Evolutionary conservation across 2,329 filamentous ascomycete genomes (phyloP), one percentile per base, ranked within the genome.

Genomic region (Fusarium ambrosium): DNA sequence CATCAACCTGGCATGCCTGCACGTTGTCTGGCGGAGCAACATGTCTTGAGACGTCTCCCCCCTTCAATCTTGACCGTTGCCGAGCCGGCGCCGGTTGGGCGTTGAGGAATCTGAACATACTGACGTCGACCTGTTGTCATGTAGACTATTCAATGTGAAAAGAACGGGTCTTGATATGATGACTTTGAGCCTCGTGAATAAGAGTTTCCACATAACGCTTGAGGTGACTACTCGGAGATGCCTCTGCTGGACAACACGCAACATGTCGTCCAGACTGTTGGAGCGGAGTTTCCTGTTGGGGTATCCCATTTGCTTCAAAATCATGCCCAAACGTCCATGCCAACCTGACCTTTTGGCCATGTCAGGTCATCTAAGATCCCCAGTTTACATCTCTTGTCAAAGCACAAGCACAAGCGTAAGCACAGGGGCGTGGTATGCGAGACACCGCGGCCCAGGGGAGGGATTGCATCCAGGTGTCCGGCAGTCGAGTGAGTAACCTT

Each of bases 401-500:
- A 56, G 62, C 62, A 41, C 43, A 7, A 60, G 39, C 37, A 58
- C 48, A 14, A 53, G 48, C 48, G 27, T 32, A 55, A 29, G 51
- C 27, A 32, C 51, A 55, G 51, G 62, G 22, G 22, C 53, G 43
- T 61, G 64, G 61, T 64, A 72, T 58, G 56, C 32, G 58, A 58
- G 62, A 55, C 43, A 63, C 18, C 14, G 32, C 39, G 22, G 51
- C 18, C 45, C 24, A 34, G 51, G 48, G 45, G 14, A 27, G 37
- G 27, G 55, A 29, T 36, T 22, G 29, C 18, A 61, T 39, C 39
- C 32, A 61, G 37, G 11, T 22, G 20, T 41, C 43, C 68, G 63
- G 71, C 27, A 71, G 73, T 71, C 43, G 64, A 71, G 51, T 41
- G 68, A 71, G 51, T 41, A 18, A 51, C 37, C 43, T 64, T 43